These are phyloP conservation scores for Endocarpon pusillum DNA, from an alignment of 495 filamentous ascomycete genomes.

Conservation along the genomic window DNA sequence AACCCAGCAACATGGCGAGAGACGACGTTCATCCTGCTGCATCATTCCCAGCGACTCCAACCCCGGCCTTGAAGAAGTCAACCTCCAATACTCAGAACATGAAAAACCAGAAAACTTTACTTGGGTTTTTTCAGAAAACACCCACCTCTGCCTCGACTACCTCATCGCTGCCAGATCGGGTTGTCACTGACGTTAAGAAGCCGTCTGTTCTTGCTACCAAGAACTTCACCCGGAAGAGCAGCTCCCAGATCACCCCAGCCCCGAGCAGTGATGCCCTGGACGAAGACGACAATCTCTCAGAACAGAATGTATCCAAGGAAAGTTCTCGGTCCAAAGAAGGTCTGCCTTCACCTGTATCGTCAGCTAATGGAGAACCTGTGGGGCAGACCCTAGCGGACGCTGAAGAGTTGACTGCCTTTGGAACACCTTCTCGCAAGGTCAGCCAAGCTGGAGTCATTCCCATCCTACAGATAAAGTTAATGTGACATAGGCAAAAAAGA, in stretches of 20 bases:
- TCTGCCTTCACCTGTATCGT: slow-evolving; percentile 8
- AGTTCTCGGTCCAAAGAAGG: slow-evolving; percentile 11
- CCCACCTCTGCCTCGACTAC: slow-evolving; percentile 26
- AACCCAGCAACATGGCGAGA: background rate
- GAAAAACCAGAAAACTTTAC: slow-evolving; percentile 64
- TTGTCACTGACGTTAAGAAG: slow-evolving; percentile 3
- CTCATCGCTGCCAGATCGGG: slow-evolving; percentile 16
- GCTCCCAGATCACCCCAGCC: slow-evolving; percentile 52
- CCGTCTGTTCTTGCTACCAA: slow-evolving; percentile 15
- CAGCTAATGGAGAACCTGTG: slow-evolving; percentile 6
- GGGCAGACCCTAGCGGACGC: slow-evolving; percentile 1
- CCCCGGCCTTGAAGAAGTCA: slow-evolving; percentile 27
- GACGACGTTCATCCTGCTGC: slow-evolving; percentile 5
- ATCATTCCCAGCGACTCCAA: slow-evolving; percentile 23
- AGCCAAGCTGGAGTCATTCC: too few relatives aligned
- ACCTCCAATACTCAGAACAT: slow-evolving; percentile 32
- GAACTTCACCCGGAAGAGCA: too few relatives aligned
- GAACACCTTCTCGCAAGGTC: slow-evolving; percentile 32
- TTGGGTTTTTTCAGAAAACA: slow-evolving; percentile 72
- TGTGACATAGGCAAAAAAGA: slow-evolving; percentile 20
- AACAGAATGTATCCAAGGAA: slow-evolving; percentile 10
- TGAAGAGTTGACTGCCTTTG: slow-evolving; percentile 10
- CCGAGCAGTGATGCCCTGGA: slow-evolving; percentile 56
- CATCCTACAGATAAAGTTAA: background rate
- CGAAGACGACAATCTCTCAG: slow-evolving; percentile 18